Evolutionary conservation across 140 eudicot species (phyloP), one percentile per base, ranked within the genome.

Genomic region (Cichorium intybus): DNA sequence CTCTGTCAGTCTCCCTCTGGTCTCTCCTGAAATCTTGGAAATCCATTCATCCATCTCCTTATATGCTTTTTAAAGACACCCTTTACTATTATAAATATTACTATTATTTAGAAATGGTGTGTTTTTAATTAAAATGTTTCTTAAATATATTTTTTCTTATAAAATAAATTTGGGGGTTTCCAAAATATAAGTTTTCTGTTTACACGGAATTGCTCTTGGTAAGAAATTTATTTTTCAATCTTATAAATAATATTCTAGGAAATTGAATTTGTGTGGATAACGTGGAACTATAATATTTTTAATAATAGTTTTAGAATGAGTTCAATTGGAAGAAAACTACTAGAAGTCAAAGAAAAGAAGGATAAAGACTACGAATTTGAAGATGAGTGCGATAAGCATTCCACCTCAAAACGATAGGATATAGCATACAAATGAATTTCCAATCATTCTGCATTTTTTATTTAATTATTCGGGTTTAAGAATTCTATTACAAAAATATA

Each of bases 11-110:
- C 17, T 17, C 24, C 23, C 6, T 47, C 34, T 60, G 35, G 2
- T 10, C 15, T 33, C 48, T 59, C 65, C 65, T 1, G 1, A 34
- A 59, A 59, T 3, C 18, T 59, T 34, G 65, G 65, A 11, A 43
- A 21, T 17, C 31, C 21, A 20, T 49, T 14, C 49, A 15, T 64
- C 31, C 31, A 47, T 63, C 59, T 49, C 59, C 22, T 65, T 60
- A 60, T 21, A 60, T 37, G 24, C 51, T 59, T 24, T 52, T 52
- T 8, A 8, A 4, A 52, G 24, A 59, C 4, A 52, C 28, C 6
- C 24, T 48, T 27, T 50, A n/a, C n/a, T n/a, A n/a, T n/a, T n/a
- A n/a, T n/a, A n/a, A n/a, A n/a, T n/a, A n/a, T n/a, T n/a, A n/a
- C n/a, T n/a, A n/a, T n/a, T n/a, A n/a, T n/a, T n/a, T n/a, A 4